A percentile compares a stretch with the other conserved stretches of the same genome.
These are phyloP conservation scores for Cercospora brassicicola DNA, from an alignment of 2,329 filamentous ascomycete species.

Conservation along the genomic window DNA sequence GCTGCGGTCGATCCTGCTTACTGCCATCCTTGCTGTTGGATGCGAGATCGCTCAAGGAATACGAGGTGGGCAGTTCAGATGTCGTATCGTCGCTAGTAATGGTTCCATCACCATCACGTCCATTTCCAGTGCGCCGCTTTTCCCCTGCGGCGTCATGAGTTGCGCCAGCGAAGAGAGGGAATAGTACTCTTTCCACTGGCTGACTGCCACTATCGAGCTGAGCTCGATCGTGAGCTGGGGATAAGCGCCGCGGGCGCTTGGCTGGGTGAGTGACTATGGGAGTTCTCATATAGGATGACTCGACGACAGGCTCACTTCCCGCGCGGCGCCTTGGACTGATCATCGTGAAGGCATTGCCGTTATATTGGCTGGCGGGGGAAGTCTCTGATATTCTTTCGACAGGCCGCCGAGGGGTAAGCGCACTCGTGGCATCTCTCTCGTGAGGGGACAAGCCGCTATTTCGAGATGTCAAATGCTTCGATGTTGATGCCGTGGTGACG, in stretches of 20 bases:
- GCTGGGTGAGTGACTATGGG: constrained; percentile 19
- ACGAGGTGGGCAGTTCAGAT: constrained; percentile 40
- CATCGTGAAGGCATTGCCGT: not conserved
- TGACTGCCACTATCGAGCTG: not conserved
- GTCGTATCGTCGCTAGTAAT: constrained; percentile 23
- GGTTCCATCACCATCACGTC: constrained; percentile 3
- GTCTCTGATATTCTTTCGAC: not conserved
- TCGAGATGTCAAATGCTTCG: not conserved
- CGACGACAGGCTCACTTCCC: constrained; percentile 11
- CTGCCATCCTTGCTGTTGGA: constrained; percentile 17
- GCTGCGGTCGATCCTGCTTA: constrained; percentile 17
- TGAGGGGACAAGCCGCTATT: not conserved
- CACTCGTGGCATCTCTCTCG: not conserved
- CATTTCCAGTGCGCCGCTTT: not conserved
- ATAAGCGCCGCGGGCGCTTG: not conserved
- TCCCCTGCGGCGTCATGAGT: not conserved
- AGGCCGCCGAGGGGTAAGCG: not conserved
- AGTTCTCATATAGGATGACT: constrained; percentile 32
- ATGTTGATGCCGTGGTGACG: constrained; percentile 24
- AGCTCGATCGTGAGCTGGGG: not conserved
- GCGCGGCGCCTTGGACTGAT: not conserved
- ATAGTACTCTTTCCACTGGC: not conserved
- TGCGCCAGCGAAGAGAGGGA: not conserved
- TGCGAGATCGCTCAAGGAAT: constrained; percentile 37
- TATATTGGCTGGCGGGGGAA: not conserved